phyloP scores from a whole-genome alignment of 202 grass and related monocot genomes.

The Setaria italica region DNA sequence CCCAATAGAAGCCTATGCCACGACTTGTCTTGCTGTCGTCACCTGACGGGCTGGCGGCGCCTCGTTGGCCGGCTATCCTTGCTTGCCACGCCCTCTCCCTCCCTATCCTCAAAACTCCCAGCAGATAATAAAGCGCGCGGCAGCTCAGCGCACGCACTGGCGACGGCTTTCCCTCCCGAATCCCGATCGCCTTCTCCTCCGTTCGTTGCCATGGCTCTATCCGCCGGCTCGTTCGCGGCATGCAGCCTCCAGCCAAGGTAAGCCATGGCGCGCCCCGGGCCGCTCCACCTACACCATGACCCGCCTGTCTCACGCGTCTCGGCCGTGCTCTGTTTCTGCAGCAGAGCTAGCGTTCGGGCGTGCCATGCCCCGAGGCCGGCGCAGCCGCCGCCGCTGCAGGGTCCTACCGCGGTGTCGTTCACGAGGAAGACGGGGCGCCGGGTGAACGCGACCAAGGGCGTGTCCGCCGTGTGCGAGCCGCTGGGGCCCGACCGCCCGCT shows the following conservation, averaged over 20 bases:
- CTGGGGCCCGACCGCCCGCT: slow-evolving; percentile 82
- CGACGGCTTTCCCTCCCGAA: neutral
- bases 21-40: neutral
- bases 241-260: slow-evolving; percentile 66
- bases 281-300: too few relatives aligned
- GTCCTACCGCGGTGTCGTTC: neutral
- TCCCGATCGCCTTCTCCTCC: neutral
- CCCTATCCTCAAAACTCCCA: slow-evolving; percentile 45
- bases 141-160: neutral
- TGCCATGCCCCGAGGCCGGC: slow-evolving; percentile 19
- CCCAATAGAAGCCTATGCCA: neutral
- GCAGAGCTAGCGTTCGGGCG: slow-evolving; percentile 28
- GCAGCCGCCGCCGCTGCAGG: neutral
- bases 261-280: neutral
- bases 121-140: slow-evolving; percentile 45
- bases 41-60: neutral
- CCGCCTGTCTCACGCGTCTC: neutral
- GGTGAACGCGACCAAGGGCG: slow-evolving; percentile 68
- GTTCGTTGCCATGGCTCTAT: slow-evolving; percentile 53
- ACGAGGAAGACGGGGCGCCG: slow-evolving; percentile 16
- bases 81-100: slow-evolving; percentile 32
- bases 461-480: slow-evolving; percentile 81
- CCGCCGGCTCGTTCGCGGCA: slow-evolving; percentile 56
- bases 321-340: neutral
- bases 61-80: slow-evolving; percentile 17